phyloP scores from a whole-genome alignment of 495 filamentous ascomycete genomes.

The Xanthoparmelia taractica region DNA sequence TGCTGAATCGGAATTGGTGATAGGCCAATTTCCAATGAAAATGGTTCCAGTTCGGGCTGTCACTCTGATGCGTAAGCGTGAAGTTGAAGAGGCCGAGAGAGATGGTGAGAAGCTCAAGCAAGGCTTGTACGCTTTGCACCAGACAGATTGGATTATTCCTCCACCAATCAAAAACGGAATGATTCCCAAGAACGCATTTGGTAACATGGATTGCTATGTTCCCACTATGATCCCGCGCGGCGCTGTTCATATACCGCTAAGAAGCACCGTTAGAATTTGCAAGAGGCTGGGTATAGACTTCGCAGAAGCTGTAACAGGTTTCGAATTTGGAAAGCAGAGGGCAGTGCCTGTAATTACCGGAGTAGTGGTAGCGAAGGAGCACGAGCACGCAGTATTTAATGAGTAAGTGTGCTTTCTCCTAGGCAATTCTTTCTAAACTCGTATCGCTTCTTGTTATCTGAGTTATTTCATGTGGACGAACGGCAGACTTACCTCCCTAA shows the following conservation, averaged over 20 bases:
- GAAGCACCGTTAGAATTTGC: constrained; percentile 69
- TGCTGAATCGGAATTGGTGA: background rate
- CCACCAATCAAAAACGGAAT: constrained; percentile 71
- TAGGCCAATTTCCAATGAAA: constrained; percentile 69
- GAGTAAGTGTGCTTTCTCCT: constrained; percentile 23
- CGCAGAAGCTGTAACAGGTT: constrained; percentile 91
- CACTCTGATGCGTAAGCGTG: constrained; percentile 78
- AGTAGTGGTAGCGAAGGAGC: constrained; percentile 76
- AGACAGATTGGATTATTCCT: constrained; percentile 91
- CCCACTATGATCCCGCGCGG: constrained; percentile 84
- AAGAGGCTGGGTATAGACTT: constrained; percentile 79
- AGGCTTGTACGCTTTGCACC: constrained; percentile 73
- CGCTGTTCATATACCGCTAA: constrained; percentile 73
- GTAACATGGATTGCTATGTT: constrained; percentile 94
- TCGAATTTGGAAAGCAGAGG: constrained; percentile 90
- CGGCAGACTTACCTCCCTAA: background rate
- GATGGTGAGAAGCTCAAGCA: constrained; percentile 78
- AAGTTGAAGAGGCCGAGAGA: constrained; percentile 74
- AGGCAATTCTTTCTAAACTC: background rate
- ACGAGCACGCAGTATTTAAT: constrained; percentile 66
- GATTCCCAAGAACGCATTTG: constrained; percentile 91
- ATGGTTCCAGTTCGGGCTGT: constrained; percentile 83
- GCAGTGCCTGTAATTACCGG: constrained; percentile 88
- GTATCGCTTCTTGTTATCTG: background rate
- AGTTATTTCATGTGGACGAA: background rate